Conservation (phyloP, 306 rosid species). For the Carpinus fangiana region DNA sequence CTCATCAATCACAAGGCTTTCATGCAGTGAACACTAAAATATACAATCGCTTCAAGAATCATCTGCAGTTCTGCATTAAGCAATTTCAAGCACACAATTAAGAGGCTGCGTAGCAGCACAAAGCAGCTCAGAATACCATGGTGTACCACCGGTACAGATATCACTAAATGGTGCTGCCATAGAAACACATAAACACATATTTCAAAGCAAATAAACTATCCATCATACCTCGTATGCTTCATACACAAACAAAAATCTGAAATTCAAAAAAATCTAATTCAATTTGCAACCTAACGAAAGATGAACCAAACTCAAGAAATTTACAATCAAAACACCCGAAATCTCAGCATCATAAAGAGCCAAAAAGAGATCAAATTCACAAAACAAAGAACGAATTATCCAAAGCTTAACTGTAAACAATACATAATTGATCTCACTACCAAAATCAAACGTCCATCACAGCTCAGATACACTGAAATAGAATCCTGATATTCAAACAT, state of each 20-base stretch:
- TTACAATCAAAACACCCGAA: neutral
- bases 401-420: neutral
- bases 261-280: neutral
- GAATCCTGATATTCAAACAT: neutral
- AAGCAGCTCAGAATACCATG: constrained; percentile 11
- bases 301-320: neutral
- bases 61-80: constrained; percentile 4
- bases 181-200: neutral
- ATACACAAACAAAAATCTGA: neutral
- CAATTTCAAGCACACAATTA: neutral
- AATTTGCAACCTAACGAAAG: neutral
- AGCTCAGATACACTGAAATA: neutral
- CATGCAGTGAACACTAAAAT: neutral
- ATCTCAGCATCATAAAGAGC: neutral
- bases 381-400: neutral
- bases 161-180: neutral
- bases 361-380: neutral
- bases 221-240: neutral
- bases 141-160: neutral
- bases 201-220: neutral
- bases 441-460: neutral
- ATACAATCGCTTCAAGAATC: neutral
- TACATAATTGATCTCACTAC: constrained; percentile 3
- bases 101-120: neutral
- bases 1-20: constrained; percentile 1